phyloP scores from a whole-genome alignment of 768 basidiomycete species.

The Xerocomus potaroensis region DNA sequence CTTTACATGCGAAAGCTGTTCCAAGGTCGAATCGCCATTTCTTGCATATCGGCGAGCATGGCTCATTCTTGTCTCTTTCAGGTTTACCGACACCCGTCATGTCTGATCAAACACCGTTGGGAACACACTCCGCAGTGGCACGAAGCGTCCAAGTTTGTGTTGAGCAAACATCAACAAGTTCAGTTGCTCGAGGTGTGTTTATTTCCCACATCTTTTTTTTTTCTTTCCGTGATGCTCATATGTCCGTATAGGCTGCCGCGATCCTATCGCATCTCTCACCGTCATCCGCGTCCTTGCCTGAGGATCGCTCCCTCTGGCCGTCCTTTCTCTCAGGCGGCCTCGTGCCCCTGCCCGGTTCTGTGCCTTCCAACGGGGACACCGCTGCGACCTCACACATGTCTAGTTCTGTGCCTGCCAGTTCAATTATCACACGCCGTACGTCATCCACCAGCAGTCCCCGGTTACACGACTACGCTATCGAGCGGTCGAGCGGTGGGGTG shows the following conservation, averaged over 20 bases:
- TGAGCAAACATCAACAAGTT: slow-evolving; percentile 97
- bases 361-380: no score
- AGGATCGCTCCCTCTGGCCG: slow-evolving; percentile 92
- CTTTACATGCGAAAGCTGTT: slow-evolving; percentile 91
- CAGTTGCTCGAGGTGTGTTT: slow-evolving; percentile 79
- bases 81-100: slow-evolving; percentile 90
- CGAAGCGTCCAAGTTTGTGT: slow-evolving; percentile 82
- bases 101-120: slow-evolving; percentile 97
- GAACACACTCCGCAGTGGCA: slow-evolving; percentile 97
- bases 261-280: slow-evolving; percentile 88
- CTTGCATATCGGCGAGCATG: no score
- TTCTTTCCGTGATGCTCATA: not conserved
- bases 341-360: slow-evolving; percentile 47
- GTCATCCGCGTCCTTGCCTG: slow-evolving; percentile 70
- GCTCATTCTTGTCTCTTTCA: slow-evolving; percentile 22
- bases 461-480: slow-evolving; percentile 71
- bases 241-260: slow-evolving; percentile 68
- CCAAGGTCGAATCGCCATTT: slow-evolving; percentile 61
- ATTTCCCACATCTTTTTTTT: not conserved
- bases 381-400: slow-evolving; percentile 32
- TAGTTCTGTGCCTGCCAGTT: slow-evolving; percentile 48
- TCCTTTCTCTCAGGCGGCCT: slow-evolving; percentile 71
- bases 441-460: slow-evolving; percentile 36
- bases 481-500: no score
- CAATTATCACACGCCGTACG: no score